phyloP scores from a whole-genome alignment of 495 filamentous ascomycete species.

The Neurospora sublineolata region DNA sequence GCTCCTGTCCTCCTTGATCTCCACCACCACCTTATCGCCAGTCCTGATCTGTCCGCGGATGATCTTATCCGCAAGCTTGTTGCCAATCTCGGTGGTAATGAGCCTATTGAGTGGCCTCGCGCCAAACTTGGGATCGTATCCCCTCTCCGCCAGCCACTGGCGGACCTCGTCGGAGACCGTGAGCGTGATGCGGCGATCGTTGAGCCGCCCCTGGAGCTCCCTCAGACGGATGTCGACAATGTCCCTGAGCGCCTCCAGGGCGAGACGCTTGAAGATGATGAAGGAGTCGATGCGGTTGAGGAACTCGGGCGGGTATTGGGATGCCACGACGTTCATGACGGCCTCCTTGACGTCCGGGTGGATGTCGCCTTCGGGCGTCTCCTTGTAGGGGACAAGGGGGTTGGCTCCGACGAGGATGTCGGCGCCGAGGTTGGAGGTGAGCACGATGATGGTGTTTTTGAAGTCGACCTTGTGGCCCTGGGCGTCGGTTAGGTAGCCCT shows the following conservation, averaged over 20 bases:
- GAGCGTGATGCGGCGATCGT: constrained; percentile 74
- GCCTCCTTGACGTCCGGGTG: constrained; percentile 56
- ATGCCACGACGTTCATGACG: constrained; percentile 80
- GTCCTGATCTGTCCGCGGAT: constrained; percentile 71
- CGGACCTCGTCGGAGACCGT: constrained; percentile 59
- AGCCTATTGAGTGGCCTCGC: constrained; percentile 88
- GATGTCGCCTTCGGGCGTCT: constrained; percentile 48
- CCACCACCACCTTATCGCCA: constrained; percentile 60
- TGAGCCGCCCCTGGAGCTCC: constrained; percentile 73
- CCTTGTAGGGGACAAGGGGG: constrained; percentile 43
- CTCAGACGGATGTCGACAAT: constrained; percentile 87
- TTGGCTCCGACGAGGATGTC: constrained; percentile 56
- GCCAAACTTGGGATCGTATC: constrained; percentile 85
- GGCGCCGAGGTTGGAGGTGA: constrained; percentile 87
- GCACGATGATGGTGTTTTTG: constrained; percentile 87
- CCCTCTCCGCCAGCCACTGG: constrained; percentile 74
- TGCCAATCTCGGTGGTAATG: constrained; percentile 79
- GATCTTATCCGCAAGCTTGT: constrained; percentile 79
- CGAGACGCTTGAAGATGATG: constrained; percentile 85
- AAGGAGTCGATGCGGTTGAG: constrained; percentile 94
- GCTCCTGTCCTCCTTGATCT: constrained; percentile 44
- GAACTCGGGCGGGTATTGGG: constrained; percentile 81
- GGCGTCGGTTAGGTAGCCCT: constrained; percentile 88
- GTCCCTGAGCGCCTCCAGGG: constrained; percentile 64
- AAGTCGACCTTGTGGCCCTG: constrained; percentile 97